Evolutionary conservation across 2,329 filamentous ascomycete species (phyloP), one percentile per base, ranked within the genome.

Genomic region (Teratosphaeria destructans): DNA sequence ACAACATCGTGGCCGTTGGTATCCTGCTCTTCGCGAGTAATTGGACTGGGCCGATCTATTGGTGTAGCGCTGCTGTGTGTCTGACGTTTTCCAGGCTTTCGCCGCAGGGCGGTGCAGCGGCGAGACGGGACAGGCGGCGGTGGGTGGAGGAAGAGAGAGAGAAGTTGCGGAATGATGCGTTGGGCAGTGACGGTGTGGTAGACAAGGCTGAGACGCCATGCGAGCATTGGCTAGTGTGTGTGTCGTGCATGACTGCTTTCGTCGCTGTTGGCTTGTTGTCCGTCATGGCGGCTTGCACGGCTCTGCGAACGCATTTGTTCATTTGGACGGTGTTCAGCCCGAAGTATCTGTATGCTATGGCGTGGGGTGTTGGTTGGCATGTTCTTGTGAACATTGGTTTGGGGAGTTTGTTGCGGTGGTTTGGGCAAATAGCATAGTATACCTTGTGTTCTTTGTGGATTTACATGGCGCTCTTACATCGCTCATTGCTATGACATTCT

Each of bases 301-400:
- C 83, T 7, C 74, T 99, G 70, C 80, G 93, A 65, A 90, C 89
- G 34, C 94, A 99, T 78, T 74, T 99, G 60, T 99, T 99, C 72
- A 92, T 99, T 62, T 99, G 94, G 94, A 97, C 93, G 0, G 94
- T 99, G 11, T 99, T 99, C 74, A 95, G 90, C 64, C 94, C 94
- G 0, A 99, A 97, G 74, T 97, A 92, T 73, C 76, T 99, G 65
- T 99, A 95, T 72, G 89, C 85, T 64, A 87, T 94, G 79, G 90
- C 88, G 14, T 99, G 94, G 95, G 85, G 83, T 63, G 70, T 93
- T 54, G 89, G 84, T 7, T 90, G 92, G 77, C 93, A 99, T 81
- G 71, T 92, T 62, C 71, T 82, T 43, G 78, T 93, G 52, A 91
- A 93, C 72, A 67, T 92, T 37, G 77, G 82, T 5, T 65, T 87